Evolutionary conservation across 805 yeast genomes (phyloP), one percentile per base, ranked within the genome.

Genomic region (Teunomyces cretensis): DNA sequence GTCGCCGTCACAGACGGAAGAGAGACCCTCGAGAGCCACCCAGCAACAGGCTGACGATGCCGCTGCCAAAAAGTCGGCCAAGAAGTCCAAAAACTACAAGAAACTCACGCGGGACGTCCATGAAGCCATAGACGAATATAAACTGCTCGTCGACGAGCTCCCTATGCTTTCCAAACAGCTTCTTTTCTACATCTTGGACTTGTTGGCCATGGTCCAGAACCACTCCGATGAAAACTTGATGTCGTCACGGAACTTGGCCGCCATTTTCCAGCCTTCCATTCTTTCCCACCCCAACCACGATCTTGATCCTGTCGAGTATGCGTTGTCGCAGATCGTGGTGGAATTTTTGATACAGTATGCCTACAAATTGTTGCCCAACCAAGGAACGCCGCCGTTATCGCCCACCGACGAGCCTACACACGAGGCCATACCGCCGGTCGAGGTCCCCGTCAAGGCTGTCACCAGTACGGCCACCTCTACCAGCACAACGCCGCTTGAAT

Each of bases 241-340:
- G 99, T 83, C 97, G 1, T 88, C 96, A 1, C 80, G 89, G 55
- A 94, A 94, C 61, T 71, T 94, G 51, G 96, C 98, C 1, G 96
- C 98, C 1, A 88, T 94, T 46, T 94, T 94, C 70, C 99, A 94
- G 68, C 98, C 99, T 2, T 87, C 96, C n/a, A 82, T 94, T 13
- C 72, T 94, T 43, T 86, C 96, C 8, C 98, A 92, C 63, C 96
- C 97, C 4, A 79, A 77, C 52, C 97, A 94, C 63, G 97, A 91
- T 60, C 80, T 92, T 83, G 80, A 85, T 33, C 97, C 97, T 1
- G 88, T 83, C 27, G 97, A 94, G 65, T 91, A 91, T 67, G 92
- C 88, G 9, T 68, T 89, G 30, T 87, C 96, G 4, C 89, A 91
- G 53, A 75, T 82, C 6, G 96, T 88, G 28, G 85, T 94, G 19